phyloP scores from a whole-genome alignment of 2,329 filamentous ascomycete genomes.

The Teratosphaeriaceae sp. region DNA sequence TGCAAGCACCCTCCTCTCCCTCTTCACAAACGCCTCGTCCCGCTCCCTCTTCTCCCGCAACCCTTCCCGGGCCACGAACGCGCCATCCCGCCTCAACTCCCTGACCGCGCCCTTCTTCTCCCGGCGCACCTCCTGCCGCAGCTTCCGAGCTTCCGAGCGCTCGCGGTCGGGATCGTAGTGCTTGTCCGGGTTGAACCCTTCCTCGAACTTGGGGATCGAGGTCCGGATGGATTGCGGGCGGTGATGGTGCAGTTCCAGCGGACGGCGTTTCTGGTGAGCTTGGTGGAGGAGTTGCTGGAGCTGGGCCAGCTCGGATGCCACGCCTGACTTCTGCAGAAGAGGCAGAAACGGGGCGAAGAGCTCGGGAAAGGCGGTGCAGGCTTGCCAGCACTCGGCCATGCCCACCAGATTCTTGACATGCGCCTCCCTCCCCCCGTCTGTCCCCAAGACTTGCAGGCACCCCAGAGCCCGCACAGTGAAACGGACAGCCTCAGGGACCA shows the following conservation, averaged over 20 bases:
- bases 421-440: slow-evolving; percentile 25
- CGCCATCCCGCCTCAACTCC: slow-evolving; percentile 90
- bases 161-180: slow-evolving; percentile 96
- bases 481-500: slow-evolving; percentile 80
- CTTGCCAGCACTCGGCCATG: slow-evolving; percentile 66
- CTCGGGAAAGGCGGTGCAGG: slow-evolving; percentile 68
- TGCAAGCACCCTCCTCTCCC: slow-evolving; percentile 83
- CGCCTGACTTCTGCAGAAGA: slow-evolving; percentile 24
- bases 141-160: slow-evolving; percentile 74
- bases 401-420: slow-evolving; percentile 59
- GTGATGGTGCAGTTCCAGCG: slow-evolving; percentile 85
- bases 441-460: slow-evolving; percentile 31
- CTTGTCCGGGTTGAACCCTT: slow-evolving; percentile 86
- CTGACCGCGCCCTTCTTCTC: slow-evolving; percentile 93
- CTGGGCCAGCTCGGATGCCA: slow-evolving; percentile 36
- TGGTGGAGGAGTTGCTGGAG: slow-evolving; percentile 60
- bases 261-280: slow-evolving; percentile 62
- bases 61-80: slow-evolving; percentile 87
- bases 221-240: slow-evolving; percentile 80
- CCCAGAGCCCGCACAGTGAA: slow-evolving; percentile 72
- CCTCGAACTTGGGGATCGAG: slow-evolving; percentile 90
- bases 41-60: slow-evolving; percentile 86
- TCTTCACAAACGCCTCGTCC: slow-evolving; percentile 92
- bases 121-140: slow-evolving; percentile 86
- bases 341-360: slow-evolving; percentile 58